Evolutionary conservation across 2,329 filamentous ascomycete genomes (phyloP), one percentile per base, ranked within the genome.

Genomic region (Hypoxylon sp.): DNA sequence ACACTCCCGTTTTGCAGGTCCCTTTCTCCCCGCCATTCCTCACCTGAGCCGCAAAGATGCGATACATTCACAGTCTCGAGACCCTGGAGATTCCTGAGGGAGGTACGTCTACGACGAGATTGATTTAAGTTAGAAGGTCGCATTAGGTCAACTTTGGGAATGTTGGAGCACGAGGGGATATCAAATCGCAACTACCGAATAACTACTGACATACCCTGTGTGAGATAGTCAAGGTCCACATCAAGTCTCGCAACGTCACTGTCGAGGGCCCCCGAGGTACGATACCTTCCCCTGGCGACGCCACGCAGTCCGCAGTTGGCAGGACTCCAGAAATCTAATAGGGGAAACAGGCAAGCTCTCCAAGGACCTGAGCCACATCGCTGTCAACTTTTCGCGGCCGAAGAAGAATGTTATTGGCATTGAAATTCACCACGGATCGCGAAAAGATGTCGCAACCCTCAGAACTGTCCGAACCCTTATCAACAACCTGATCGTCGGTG

Each of bases 11-110:
- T 50, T 50, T 50, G 13, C 63, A 74, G 73, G 71, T 69, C 71
- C 69, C 70, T 68, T 68, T 68, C 62, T 69, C 63, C 79, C 80
- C 79, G 77, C 78, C 77, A 77, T 77, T 77, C 77, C 70, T 69
- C 71, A 75, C 79, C 73, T 73, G 72, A 74, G 72, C 81, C 82
- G 84, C 85, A 91, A 97, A 92, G 85, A 98, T 98, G 95, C 96
- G 92, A 88, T 98, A 97, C 92, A 97, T 99, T 87, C 93, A 97
- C 89, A 97, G 93, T 80, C 88, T 94, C 86, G 94, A 99, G 90
- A 87, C 88, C 85, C 88, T 99, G 85, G 88, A 90, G 79, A 93
- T 99, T 84, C 95, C 96, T 79, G 93, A 97, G 83, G 92, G 94
- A 87, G 93, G 93, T 97, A 90, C 85, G 92, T 91, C 50, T 62